These are phyloP conservation scores for Cudoniella acicularis DNA, from an alignment of 495 filamentous ascomycete species.

Conservation along the genomic window DNA sequence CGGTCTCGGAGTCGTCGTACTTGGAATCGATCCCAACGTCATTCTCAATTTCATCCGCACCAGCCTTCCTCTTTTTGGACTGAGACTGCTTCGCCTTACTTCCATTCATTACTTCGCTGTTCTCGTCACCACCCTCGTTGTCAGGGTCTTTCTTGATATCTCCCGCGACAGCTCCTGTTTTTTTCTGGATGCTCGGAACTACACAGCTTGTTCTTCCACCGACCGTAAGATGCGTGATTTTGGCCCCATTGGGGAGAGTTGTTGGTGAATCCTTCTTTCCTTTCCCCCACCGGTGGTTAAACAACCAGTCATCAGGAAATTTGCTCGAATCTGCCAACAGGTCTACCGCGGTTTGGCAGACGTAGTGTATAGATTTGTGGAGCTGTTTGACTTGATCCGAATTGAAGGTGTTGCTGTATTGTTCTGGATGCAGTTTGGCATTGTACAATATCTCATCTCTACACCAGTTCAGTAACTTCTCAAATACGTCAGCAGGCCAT, in stretches of 20 bases:
- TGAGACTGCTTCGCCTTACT: too few relatives aligned
- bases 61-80: background rate
- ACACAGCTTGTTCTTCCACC: conserved; percentile 86
- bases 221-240: conserved; percentile 78
- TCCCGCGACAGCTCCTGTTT: conserved; percentile 36
- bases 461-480: background rate
- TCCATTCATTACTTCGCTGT: too few relatives aligned
- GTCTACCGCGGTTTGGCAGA: conserved; percentile 76
- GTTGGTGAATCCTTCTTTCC: conserved; percentile 70
- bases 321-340: conserved; percentile 73
- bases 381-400: conserved; percentile 68
- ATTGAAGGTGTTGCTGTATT: conserved; percentile 79
- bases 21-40: too few relatives aligned
- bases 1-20: too few relatives aligned
- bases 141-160: conserved; percentile 23
- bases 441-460: conserved; percentile 89
- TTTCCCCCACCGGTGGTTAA: conserved; percentile 87
- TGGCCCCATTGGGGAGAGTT: conserved; percentile 76
- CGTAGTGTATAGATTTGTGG: conserved; percentile 68
- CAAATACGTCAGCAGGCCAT: too few relatives aligned
- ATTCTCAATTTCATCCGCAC: too few relatives aligned
- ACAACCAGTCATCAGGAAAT: conserved; percentile 89
- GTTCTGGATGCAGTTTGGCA: conserved; percentile 84
- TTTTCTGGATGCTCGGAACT: conserved; percentile 82
- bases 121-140: too few relatives aligned